These are phyloP conservation scores for Rosa multiflora DNA, from an alignment of 306 rosid genomes.

Conservation along the genomic window DNA sequence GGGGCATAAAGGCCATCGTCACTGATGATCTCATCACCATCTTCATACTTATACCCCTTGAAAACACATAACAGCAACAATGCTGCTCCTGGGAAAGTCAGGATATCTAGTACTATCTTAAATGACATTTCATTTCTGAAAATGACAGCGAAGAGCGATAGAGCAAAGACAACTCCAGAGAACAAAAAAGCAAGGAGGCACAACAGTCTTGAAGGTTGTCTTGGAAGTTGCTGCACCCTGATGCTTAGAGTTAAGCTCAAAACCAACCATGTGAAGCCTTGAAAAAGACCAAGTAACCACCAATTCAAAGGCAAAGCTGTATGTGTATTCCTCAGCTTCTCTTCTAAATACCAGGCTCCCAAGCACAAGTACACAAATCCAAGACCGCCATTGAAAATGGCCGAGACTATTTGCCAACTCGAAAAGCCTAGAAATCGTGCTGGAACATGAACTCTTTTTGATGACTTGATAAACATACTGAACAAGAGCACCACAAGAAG, in stretches of 20 bases:
- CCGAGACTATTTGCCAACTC: conserved; percentile 47
- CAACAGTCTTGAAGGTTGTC: conserved; percentile 37
- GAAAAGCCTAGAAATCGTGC: conserved; percentile 35
- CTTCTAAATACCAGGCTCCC: conserved; percentile 65
- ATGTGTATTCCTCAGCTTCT: conserved; percentile 47
- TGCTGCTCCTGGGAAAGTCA: conserved; percentile 61
- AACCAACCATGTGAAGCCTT: conserved; percentile 70
- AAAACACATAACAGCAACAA: conserved; percentile 52
- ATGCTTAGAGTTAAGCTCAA: conserved; percentile 51
- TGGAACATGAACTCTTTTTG: conserved; percentile 34
- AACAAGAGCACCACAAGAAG: conserved; percentile 53
- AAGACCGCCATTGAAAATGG: conserved; percentile 46
- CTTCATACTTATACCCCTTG: conserved; percentile 28
- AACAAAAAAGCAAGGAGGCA: conserved; percentile 44
- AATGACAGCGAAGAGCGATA: conserved; percentile 44
- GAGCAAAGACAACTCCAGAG: conserved; percentile 38
- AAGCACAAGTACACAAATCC: conserved; percentile 55
- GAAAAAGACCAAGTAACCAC: conserved; percentile 60
- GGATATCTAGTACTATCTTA: conserved; percentile 50
- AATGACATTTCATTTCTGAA: conserved; percentile 31
- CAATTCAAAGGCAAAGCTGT: conserved; percentile 55
- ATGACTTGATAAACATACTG: conserved; percentile 39
- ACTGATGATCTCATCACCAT: conserved; percentile 26
- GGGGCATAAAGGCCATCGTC: conserved; percentile 63
- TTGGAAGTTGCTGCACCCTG: conserved; percentile 43